Evolutionary conservation across 305 asterid species (phyloP), one percentile per base, ranked within the genome.

Genomic region (Rubia tinctorum): DNA sequence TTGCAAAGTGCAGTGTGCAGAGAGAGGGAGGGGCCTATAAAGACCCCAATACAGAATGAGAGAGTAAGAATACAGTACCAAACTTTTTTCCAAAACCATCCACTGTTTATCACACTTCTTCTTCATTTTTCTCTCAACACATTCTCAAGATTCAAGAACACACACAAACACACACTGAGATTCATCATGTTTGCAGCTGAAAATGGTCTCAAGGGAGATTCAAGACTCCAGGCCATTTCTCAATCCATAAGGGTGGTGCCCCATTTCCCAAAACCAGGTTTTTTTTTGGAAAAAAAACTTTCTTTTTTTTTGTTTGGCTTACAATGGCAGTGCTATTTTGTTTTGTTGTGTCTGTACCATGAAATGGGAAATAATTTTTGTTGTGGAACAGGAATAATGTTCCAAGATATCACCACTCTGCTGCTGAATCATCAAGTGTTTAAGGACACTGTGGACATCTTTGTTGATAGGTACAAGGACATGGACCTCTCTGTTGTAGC

Each of bases 401-500:
- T 92, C 80, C 96, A 92, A 77, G 97, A 92, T 75, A 90, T 92
- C 70, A 92, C 97, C 18, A 86, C 97, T 14, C 86, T 92, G 75
- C 85, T 92, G 72, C 83, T 89, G 39, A 86, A 92, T 78, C 96
- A 86, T 83, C 83, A 84, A 83, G 93, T 76, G 64, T 92, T 90
- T 79, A 92, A 88, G 81, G 85, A 90, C 49, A 84, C 95, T 76
- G 84, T 92, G 63, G 97, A 92, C 71, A 92, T 92, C 59, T 88
- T 92, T 83, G 91, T 88, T 73, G 96, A 92, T 40, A 87, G 97
- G 76, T 92, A 92, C 84, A 82, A 83, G 66, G 84, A 82, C 79
- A 92, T 88, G 97, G 89, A 79, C 30, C 88, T 92, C 83, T 88
- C 96, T 72, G 90, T 88, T 83, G 93, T 92, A 81, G 98, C 98